Percentiles rank a stretch among this genome's conserved stretches.
Conservation (phyloP, 208 protist species). For the Leishmania lainsoni region DNA sequence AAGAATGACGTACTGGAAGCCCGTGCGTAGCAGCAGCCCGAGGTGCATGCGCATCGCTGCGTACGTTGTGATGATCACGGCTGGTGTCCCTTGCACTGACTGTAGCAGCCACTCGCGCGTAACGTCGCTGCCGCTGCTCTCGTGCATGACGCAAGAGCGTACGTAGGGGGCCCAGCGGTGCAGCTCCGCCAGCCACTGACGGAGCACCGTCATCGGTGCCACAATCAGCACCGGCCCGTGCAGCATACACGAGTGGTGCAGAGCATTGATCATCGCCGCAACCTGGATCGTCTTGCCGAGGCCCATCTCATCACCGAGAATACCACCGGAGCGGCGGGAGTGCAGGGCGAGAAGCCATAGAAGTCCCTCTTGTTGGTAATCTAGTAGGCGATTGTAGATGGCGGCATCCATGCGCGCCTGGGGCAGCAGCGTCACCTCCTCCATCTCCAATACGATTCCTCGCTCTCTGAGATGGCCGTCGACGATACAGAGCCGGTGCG, state of each 20-base stretch:
- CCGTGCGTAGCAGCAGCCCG: constrained; percentile 48
- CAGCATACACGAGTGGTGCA: constrained; percentile 77
- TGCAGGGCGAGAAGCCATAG: constrained; percentile 96
- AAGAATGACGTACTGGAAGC: constrained; percentile 96
- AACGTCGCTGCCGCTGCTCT: constrained; percentile 45
- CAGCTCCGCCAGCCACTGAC: constrained; percentile 95
- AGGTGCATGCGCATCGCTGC: constrained; percentile 74
- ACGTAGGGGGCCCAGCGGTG: constrained; percentile 93
- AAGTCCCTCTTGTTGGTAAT: constrained; percentile 95
- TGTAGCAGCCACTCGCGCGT: constrained; percentile 51
- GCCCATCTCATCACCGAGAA: constrained; percentile 97
- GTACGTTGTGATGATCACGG: constrained; percentile 96
- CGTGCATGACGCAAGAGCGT: constrained; percentile 88
- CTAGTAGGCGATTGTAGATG: constrained; percentile 84
- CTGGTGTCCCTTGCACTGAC: constrained; percentile 53
- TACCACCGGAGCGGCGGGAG: constrained; percentile 86
- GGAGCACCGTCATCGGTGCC: constrained; percentile 93
- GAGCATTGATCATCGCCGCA: constrained; percentile 86
- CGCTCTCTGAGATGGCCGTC: not conserved
- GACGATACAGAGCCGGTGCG: constrained; percentile 1
- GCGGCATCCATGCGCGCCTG: constrained; percentile 44
- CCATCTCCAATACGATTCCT: constrained; percentile 16
- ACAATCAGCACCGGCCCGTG: constrained; percentile 91
- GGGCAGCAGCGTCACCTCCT: constrained; percentile 38
- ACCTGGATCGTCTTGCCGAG: constrained; percentile 98